Percentiles rank a stretch among this genome's conserved stretches.
Conservation (phyloP, 768 basidiomycete species). For the Tricholoma sp. region DNA sequence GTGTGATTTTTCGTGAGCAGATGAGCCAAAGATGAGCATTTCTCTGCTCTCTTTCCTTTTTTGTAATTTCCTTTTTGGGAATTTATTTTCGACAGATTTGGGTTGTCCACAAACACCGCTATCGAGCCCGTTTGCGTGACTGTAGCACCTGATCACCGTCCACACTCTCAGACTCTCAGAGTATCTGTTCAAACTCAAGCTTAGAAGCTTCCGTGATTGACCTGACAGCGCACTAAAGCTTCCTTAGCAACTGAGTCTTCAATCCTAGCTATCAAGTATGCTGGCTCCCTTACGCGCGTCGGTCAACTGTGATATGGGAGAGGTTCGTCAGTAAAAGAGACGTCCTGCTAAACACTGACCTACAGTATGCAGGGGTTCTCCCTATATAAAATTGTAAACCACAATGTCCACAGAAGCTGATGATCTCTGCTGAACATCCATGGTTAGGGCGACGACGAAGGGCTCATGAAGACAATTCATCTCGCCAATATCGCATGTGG, state of each 20-base stretch:
- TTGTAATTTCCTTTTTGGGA: no score
- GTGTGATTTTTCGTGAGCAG: no score
- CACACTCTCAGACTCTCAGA: no score
- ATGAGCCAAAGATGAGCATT: no score
- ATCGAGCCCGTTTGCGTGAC: no score
- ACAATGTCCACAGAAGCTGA: not conserved
- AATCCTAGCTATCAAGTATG: not conserved
- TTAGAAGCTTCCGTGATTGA: no score
- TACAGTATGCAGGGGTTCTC: conserved; percentile 41
- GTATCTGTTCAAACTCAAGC: no score
- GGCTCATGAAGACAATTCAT: conserved; percentile 52
- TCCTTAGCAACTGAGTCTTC: not conserved
- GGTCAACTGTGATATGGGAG: conserved; percentile 55
- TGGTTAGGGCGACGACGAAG: conserved; percentile 44
- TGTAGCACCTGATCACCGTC: no score
- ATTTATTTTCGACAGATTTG: no score
- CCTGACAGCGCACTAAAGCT: no score
- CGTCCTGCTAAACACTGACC: not conserved
- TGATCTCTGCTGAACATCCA: not conserved
- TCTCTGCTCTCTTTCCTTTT: no score
- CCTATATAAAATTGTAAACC: conserved; percentile 39
- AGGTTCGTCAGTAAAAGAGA: conserved; percentile 28
- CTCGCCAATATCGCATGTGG: conserved; percentile 65
- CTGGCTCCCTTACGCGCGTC: conserved; percentile 25
- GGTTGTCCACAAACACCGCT: no score